phyloP scores from a whole-genome alignment of 2,329 filamentous ascomycete species.

The Cladophialophora immunda region DNA sequence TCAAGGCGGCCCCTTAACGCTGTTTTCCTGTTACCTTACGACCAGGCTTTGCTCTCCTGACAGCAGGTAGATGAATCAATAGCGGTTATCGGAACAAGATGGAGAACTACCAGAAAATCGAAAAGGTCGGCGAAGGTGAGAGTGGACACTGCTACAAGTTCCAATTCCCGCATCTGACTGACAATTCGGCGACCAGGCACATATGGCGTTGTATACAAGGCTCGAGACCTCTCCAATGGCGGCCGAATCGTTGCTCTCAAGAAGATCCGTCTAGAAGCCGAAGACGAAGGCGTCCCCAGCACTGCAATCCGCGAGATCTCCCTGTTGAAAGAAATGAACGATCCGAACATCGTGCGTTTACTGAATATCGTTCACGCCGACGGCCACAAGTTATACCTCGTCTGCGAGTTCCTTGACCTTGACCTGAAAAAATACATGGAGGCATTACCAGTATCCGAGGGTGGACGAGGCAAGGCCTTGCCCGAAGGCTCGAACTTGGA shows the following conservation, averaged over 20 bases:
- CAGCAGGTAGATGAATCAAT: conserved; percentile 17
- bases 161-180: not conserved
- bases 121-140: conserved; percentile 95
- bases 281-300: conserved; percentile 91
- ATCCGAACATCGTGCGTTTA: conserved; percentile 87
- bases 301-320: conserved; percentile 96
- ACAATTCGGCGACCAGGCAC: conserved; percentile 67
- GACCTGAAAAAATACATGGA: conserved; percentile 98
- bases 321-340: conserved; percentile 91
- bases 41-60: not conserved
- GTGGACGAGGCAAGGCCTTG: conserved; percentile 83
- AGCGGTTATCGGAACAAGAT: conserved; percentile 56
- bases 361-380: conserved; percentile 94
- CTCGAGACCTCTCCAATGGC: conserved; percentile 80
- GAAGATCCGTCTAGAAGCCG: conserved; percentile 93
- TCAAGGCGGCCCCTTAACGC: conserved; percentile 15
- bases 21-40: not conserved
- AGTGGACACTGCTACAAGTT: conserved; percentile 22
- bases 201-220: conserved; percentile 96
- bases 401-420: conserved; percentile 89
- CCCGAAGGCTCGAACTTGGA: conserved; percentile 76
- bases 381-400: conserved; percentile 92
- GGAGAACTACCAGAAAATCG: conserved; percentile 97
- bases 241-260: conserved; percentile 91
- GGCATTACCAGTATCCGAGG: conserved; percentile 81